Percentiles rank a stretch among this genome's conserved stretches.
Conservation (phyloP, 2,329 filamentous ascomycete genomes). For the Sporothrix curviconia region DNA sequence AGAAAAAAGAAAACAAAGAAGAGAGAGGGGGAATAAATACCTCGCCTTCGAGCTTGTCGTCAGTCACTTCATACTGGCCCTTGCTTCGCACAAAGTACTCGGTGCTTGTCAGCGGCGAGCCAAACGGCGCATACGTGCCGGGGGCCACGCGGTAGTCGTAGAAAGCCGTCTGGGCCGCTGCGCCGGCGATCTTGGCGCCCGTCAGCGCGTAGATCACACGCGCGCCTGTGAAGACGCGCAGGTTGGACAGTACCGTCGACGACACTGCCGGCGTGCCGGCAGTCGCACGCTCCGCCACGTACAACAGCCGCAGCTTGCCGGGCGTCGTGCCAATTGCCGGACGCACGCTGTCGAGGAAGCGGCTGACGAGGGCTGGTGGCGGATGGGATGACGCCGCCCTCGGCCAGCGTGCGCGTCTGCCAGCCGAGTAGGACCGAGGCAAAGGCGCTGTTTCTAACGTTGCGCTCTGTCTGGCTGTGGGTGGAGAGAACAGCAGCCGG, state of each 20-base stretch:
- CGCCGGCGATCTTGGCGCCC: constrained; percentile 75
- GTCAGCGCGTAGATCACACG: constrained; percentile 81
- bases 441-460: constrained; percentile 41
- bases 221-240: constrained; percentile 73
- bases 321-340: constrained; percentile 54
- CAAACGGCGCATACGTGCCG: constrained; percentile 60
- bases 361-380: constrained; percentile 55
- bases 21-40: too few species aligned
- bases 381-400: constrained; percentile 67
- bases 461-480: constrained; percentile 55
- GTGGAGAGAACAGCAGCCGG: constrained; percentile 64
- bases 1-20: too few species aligned
- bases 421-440: constrained; percentile 64
- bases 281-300: constrained; percentile 67
- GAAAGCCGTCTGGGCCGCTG: constrained; percentile 67
- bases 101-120: constrained; percentile 69
- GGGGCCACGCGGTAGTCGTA: constrained; percentile 39
- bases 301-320: constrained; percentile 74
- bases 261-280: constrained; percentile 57
- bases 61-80: constrained; percentile 53
- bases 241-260: constrained; percentile 65
- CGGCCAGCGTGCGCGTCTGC: constrained; percentile 60
- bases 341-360: constrained; percentile 53
- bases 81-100: constrained; percentile 70
- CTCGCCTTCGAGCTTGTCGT: constrained; percentile 56